Evolutionary conservation across 2,329 filamentous ascomycete species (phyloP).

Genomic region (Chaetomium sp.): DNA sequence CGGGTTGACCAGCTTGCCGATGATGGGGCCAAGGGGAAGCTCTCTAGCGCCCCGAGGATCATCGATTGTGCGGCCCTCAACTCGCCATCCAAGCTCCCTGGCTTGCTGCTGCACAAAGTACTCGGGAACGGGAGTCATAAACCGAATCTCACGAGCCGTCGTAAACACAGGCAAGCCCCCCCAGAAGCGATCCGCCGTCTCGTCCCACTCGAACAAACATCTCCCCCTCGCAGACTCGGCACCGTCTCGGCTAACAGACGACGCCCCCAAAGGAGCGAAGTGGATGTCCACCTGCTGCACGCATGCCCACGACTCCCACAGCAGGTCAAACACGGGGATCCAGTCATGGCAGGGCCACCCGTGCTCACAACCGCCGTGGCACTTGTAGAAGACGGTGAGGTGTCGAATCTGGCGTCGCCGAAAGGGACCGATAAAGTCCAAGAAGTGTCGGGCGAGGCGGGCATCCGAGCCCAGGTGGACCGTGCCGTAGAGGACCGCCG

Average conservation of each 20-base stretch:
- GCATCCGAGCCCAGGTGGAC: constrained; percentile 1
- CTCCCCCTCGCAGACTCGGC: background rate
- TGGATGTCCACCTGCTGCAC: background rate
- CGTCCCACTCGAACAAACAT: background rate
- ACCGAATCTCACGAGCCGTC: background rate
- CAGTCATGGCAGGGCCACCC: background rate
- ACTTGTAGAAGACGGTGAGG: background rate
- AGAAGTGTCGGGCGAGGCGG: background rate
- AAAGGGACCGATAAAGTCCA: background rate
- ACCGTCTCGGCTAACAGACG: background rate
- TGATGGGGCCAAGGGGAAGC: background rate
- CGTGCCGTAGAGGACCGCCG: background rate
- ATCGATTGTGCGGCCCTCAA: background rate
- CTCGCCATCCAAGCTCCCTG: background rate
- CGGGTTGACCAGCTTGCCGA: background rate
- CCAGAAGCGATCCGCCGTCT: background rate
- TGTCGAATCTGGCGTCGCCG: background rate
- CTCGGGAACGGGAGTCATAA: background rate
- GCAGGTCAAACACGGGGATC: background rate
- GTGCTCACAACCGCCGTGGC: background rate
- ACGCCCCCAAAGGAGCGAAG: background rate
- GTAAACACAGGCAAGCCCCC: background rate
- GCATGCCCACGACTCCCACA: background rate
- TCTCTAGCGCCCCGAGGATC: background rate
- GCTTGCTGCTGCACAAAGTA: background rate